Conservation (phyloP, 768 basidiomycete species). For the Lentinula sp. region DNA sequence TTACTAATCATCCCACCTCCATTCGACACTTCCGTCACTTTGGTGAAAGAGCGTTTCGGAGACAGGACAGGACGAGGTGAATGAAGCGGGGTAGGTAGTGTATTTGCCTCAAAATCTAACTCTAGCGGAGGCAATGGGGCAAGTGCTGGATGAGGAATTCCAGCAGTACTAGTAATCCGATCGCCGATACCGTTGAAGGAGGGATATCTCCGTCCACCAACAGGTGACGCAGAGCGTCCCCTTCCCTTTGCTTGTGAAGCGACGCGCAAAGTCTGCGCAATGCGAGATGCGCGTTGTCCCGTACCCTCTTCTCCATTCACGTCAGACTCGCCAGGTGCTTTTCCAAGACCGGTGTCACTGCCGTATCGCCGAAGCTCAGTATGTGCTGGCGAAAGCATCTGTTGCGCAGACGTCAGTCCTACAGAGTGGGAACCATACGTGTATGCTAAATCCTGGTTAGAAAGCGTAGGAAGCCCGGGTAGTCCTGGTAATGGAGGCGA, state of each 20-base stretch:
- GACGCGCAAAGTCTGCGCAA: constrained; percentile 52
- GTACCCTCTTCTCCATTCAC: constrained; percentile 43
- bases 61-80: constrained; percentile 69
- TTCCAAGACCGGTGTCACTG: not conserved
- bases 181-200: not conserved
- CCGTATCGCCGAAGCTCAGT: not conserved
- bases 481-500: constrained; percentile 3
- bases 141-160: not conserved
- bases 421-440: not conserved
- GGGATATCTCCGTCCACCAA: not conserved
- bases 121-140: constrained; percentile 5
- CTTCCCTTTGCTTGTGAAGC: constrained; percentile 32
- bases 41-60: constrained; percentile 51
- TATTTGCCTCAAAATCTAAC: constrained; percentile 16
- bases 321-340: not conserved
- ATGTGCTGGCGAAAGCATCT: not conserved
- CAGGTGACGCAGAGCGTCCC: constrained; percentile 55
- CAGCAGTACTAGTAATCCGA: not conserved
- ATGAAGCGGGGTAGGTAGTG: constrained; percentile 33
- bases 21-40: not conserved
- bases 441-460: not conserved
- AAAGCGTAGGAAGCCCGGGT: not conserved
- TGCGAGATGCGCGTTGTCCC: constrained; percentile 52
- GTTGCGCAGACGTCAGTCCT: not conserved
- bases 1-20: not conserved